Conservation (phyloP, 2,329 filamentous ascomycete genomes). For the Cadophora sp. region DNA sequence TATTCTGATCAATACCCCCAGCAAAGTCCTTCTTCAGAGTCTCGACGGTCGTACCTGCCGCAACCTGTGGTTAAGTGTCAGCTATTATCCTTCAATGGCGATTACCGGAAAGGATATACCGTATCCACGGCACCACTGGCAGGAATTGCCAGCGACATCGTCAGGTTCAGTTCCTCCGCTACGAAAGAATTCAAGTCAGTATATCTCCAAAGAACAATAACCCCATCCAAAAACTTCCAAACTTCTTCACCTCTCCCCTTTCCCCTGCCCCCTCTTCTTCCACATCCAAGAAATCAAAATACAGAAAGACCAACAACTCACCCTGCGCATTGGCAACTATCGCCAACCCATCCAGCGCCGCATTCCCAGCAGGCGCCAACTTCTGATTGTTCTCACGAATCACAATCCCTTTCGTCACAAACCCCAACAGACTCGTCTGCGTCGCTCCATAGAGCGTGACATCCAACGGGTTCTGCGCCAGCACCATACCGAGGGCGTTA, state of each 20-base stretch:
- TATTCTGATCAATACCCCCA: slow-evolving; percentile 35
- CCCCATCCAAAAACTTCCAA: no score
- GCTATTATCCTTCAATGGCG: not conserved
- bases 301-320: no score
- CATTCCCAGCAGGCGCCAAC: slow-evolving; percentile 35
- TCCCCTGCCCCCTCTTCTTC: no score
- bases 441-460: slow-evolving; percentile 27
- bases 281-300: no score
- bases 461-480: slow-evolving; percentile 31
- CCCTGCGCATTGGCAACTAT: slow-evolving; percentile 35
- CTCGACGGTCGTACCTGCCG: slow-evolving; percentile 29
- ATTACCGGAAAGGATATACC: not conserved
- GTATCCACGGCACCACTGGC: slow-evolving; percentile 10
- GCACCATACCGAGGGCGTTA: slow-evolving; percentile 27
- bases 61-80: not conserved
- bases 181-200: no score
- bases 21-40: slow-evolving; percentile 33
- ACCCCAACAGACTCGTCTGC: slow-evolving; percentile 30
- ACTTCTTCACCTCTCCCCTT: no score
- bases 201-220: no score
- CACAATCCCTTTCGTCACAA: slow-evolving; percentile 34
- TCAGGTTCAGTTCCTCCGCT: slow-evolving; percentile 33
- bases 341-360: slow-evolving; percentile 31
- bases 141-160: slow-evolving; percentile 26
- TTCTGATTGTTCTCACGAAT: slow-evolving; percentile 38